Conservation (phyloP, 768 basidiomycete species). For the Suillus discolor region DNA sequence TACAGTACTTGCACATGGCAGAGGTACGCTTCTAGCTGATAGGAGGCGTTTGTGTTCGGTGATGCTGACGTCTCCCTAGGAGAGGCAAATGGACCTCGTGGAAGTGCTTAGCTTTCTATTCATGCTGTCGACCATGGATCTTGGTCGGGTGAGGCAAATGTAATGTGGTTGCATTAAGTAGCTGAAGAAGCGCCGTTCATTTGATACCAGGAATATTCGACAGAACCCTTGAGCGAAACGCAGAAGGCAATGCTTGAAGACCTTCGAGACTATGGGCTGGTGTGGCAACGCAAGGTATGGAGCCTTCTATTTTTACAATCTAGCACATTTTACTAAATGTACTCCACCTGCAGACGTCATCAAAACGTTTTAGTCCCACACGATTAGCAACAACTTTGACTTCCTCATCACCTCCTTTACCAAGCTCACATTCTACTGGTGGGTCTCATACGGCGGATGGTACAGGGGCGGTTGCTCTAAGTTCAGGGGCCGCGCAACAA, state of each 20-base stretch:
- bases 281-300: conserved; percentile 81
- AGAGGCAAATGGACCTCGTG: conserved; percentile 89
- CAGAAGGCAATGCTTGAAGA: conserved; percentile 90
- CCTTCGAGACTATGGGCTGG: conserved; percentile 90
- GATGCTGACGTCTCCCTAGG: conserved; percentile 44
- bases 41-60: conserved; percentile 12
- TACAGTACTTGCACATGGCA: conserved; percentile 86
- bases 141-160: conserved; percentile 68
- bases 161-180: neutral
- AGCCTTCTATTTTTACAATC: conserved; percentile 16
- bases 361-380: conserved; percentile 89
- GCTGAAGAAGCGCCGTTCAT: conserved; percentile 1
- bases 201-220: conserved; percentile 78
- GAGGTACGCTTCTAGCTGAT: conserved; percentile 53
- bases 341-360: conserved; percentile 53
- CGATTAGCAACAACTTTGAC: conserved; percentile 93
- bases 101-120: conserved; percentile 93
- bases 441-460: conserved; percentile 17
- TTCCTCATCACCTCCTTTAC: conserved; percentile 82
- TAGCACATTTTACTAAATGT: conserved; percentile 15
- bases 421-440: conserved; percentile 46
- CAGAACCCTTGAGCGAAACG: conserved; percentile 74
- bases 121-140: conserved; percentile 96
- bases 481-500: conserved; percentile 63
- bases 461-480: conserved; percentile 29